Evolutionary conservation across 495 filamentous ascomycete genomes (phyloP).

Genomic region (Penicillium goetzii): DNA sequence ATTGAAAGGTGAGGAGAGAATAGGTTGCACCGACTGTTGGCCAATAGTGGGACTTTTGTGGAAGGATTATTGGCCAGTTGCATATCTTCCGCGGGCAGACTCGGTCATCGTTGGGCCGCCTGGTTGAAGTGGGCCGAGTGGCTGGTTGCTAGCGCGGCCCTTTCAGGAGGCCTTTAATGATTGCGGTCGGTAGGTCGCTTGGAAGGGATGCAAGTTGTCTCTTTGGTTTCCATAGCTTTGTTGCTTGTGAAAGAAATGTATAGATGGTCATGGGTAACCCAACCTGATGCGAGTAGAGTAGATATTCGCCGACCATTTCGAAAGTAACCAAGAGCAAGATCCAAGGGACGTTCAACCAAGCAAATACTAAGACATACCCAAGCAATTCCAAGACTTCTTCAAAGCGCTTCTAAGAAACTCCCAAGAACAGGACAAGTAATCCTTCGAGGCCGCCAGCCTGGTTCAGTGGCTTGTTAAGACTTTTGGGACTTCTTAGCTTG

Average conservation of each 20-base stretch:
- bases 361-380: not conserved
- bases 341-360: not conserved
- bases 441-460: not conserved
- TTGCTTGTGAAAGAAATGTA: not conserved
- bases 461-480: conserved; percentile 1
- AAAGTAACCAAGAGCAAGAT: not conserved
- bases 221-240: not conserved
- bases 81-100: conserved; percentile 2
- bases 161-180: not conserved
- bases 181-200: not conserved
- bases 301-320: not conserved
- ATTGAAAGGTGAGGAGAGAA: not conserved
- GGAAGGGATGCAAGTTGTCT: not conserved
- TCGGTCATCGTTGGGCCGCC: not conserved
- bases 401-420: not conserved
- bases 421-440: not conserved
- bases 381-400: conserved; percentile 6
- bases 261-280: not conserved
- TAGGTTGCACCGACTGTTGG: not conserved
- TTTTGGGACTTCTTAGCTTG: conserved; percentile 4
- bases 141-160: not conserved
- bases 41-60: not conserved
- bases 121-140: not conserved
- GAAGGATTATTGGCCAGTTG: not conserved
- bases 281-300: not conserved